Base-by-base conservation (phyloP, 2,329 filamentous ascomycete genomes). In the Neopestalotiopsis sp. region DNA sequence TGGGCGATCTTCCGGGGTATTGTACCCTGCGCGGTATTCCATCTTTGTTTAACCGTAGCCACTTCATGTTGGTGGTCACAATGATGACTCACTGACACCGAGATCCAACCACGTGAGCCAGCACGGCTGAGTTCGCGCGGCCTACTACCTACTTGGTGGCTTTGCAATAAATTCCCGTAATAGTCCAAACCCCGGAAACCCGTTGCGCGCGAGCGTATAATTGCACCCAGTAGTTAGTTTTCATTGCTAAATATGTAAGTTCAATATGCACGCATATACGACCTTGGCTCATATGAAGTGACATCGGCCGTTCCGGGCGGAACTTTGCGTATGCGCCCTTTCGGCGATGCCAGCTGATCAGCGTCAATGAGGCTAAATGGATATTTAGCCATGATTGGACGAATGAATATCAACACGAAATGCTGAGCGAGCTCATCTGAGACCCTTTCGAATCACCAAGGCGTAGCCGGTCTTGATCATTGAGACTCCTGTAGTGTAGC, bases 281-380 rank as follows among this genome's bases (percentile, higher is more conserved):
- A 17, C 17, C 7, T 34, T 62, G 30, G 34, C 34, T 62, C 32
- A 62, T 62, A 20, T 62, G 32, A 20, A 62, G 59, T 62, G 30
- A 62, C 59, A 62, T 62, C 32, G 14, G 30, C 34, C 20, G 59
- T 20, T 20, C n/a, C 28, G 38, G 40, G 20, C 28, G 40, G 61
- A 52, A 52, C 61, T 49, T 64, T 30, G 40, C 40, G 34, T 45
- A 17, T 28, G 40, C 20, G 30, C 30, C 32, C 34, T 49, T 49
- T 64, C 20, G 61, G n/a, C 12, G n/a, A 28, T 20, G 38, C 28
- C 61, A 52, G 61, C 68, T 69, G 68, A 65, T 30, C 32, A 20
- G 49, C 68, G 56, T 34, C 42, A 69, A 69, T 67, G 68, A 68
- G 68, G 68, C 65, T 69, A 69, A 69, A 69, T 38, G 52, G 61